These are phyloP conservation scores for Anthostomella pinea DNA, from an alignment of 2,329 filamentous ascomycete species.

Conservation along the genomic window DNA sequence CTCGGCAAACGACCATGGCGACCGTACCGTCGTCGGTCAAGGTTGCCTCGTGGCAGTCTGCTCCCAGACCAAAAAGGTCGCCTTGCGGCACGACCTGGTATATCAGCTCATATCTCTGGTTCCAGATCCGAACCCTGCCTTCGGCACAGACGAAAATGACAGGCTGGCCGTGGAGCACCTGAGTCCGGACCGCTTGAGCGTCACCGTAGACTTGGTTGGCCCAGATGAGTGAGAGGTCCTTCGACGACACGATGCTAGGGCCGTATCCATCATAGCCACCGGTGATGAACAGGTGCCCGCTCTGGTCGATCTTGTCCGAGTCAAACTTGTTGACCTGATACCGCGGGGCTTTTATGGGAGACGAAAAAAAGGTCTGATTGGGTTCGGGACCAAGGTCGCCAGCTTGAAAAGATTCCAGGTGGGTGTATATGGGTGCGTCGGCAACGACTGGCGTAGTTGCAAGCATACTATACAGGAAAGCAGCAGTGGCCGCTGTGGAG, in stretches of 20 bases:
- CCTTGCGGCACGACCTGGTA: slow-evolving; percentile 12
- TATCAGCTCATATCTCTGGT: slow-evolving; percentile 12
- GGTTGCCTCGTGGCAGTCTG: slow-evolving; percentile 11
- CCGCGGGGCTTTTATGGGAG: slow-evolving; percentile 7
- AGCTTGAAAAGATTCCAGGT: slow-evolving; percentile 8
- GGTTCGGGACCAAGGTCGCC: slow-evolving; percentile 7
- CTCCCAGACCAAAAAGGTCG: background rate
- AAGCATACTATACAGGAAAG: background rate
- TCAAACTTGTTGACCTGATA: slow-evolving; percentile 12
- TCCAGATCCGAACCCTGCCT: slow-evolving; percentile 10
- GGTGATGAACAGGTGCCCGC: slow-evolving; percentile 13
- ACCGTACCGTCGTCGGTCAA: slow-evolving; percentile 7
- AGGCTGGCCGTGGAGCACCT: slow-evolving; percentile 5
- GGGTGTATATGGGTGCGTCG: slow-evolving; percentile 5
- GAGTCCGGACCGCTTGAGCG: slow-evolving; percentile 9
- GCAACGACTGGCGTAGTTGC: slow-evolving; percentile 1
- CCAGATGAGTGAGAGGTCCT: slow-evolving; percentile 13
- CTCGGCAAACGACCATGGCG: slow-evolving; percentile 6
- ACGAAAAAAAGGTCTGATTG: slow-evolving; percentile 12
- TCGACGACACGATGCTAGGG: slow-evolving; percentile 14
- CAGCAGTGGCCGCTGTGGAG: background rate
- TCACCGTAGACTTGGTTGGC: slow-evolving; percentile 8
- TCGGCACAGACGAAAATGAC: slow-evolving; percentile 10
- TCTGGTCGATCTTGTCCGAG: slow-evolving; percentile 4
- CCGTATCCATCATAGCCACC: slow-evolving; percentile 12